These are phyloP conservation scores for Leccinum fallax DNA, from an alignment of 1,284 basidiomycete genomes.

Conservation along the genomic window DNA sequence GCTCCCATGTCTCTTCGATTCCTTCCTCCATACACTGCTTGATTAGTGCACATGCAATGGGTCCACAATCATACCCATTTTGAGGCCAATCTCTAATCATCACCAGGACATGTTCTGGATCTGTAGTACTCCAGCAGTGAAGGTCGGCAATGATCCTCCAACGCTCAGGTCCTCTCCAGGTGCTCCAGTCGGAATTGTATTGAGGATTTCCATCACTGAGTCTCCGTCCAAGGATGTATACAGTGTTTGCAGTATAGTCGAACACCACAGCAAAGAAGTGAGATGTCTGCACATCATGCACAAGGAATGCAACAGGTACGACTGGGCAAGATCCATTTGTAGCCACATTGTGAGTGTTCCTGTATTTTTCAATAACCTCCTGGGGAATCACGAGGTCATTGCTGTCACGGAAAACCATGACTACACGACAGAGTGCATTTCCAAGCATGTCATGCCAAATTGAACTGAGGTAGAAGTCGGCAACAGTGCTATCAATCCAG, in stretches of 20 bases:
- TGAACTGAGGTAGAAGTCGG: constrained; percentile 1
- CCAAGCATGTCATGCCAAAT: constrained; percentile 1
- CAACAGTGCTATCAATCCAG: neutral
- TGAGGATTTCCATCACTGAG: neutral
- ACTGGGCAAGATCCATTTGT: neutral
- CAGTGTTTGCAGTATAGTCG: constrained; percentile 2
- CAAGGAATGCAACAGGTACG: neutral
- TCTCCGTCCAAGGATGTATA: no score
- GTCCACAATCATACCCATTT: no score
- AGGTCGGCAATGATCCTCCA: neutral
- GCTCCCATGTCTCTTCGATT: neutral
- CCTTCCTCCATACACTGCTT: neutral
- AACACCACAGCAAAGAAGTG: constrained; percentile 15
- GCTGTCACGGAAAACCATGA: no score
- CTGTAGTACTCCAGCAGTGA: neutral
- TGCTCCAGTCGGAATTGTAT: no score
- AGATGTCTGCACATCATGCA: neutral
- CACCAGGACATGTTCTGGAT: no score
- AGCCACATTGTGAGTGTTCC: neutral
- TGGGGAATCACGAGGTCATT: no score
- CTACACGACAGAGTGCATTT: neutral
- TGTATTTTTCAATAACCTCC: neutral
- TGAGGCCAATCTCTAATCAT: no score
- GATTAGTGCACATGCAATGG: no score
- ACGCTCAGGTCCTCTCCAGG: constrained; percentile 1